Conservation (phyloP, 352 stramenopile species). For the Globisporangium cylindrosporum region DNA sequence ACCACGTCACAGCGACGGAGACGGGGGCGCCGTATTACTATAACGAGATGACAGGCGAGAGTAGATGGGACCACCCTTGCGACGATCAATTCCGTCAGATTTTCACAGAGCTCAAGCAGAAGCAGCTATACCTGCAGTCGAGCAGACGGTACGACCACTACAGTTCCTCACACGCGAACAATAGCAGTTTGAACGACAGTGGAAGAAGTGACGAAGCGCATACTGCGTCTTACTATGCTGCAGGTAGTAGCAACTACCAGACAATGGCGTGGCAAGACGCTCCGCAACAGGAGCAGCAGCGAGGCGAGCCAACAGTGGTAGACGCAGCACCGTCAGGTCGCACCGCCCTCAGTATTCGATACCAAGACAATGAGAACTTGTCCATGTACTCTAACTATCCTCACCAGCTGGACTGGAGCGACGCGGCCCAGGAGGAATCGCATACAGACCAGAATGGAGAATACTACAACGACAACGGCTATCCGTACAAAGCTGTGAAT, state of each 20-base stretch:
- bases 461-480: not conserved
- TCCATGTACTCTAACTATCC: conserved; percentile 10
- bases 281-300: conserved; percentile 1
- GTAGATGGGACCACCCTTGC: conserved; percentile 77
- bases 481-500: conserved; percentile 9
- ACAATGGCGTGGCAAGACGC: conserved; percentile 17
- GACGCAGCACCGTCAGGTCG: not conserved
- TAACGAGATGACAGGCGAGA: conserved; percentile 71
- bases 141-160: conserved; percentile 16
- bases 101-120: conserved; percentile 43
- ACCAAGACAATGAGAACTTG: conserved; percentile 6
- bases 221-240: conserved; percentile 14
- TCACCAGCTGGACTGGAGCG: conserved; percentile 8
- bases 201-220: not conserved
- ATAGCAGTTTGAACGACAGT: not conserved
- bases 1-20: conserved; percentile 58
- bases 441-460: not conserved
- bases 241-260: conserved; percentile 5
- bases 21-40: conserved; percentile 78
- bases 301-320: not conserved
- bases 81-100: conserved; percentile 70
- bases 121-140: conserved; percentile 6
- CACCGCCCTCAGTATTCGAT: not conserved
- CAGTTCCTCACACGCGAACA: not conserved
- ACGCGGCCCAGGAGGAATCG: not conserved